These are phyloP conservation scores for Neoarthrinium moseri DNA, from an alignment of 2,329 filamentous ascomycete genomes.

Conservation along the genomic window DNA sequence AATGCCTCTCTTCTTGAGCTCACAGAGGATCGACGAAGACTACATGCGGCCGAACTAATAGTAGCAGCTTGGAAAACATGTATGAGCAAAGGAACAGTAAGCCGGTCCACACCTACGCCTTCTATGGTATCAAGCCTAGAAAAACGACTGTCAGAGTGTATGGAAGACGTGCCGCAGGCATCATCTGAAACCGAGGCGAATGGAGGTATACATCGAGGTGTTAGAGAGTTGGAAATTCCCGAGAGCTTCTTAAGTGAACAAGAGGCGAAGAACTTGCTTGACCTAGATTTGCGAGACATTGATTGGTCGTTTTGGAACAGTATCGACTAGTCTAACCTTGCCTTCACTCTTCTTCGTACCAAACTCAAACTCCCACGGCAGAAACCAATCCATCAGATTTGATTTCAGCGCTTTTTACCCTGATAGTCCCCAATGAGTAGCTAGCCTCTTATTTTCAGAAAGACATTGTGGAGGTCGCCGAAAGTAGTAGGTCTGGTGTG, in stretches of 20 bases:
- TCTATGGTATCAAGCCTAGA: background rate
- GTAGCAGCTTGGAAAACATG: slow-evolving; percentile 1
- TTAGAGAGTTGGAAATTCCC: background rate
- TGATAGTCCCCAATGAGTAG: too few species aligned
- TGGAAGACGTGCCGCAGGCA: background rate
- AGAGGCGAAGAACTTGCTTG: background rate
- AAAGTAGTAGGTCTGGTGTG: too few species aligned
- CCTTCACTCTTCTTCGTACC: too few species aligned
- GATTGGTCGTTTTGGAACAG: slow-evolving; percentile 3
- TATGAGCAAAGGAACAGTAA: background rate
- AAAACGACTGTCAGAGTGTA: background rate
- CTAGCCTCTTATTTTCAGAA: too few species aligned
- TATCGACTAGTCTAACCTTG: background rate
- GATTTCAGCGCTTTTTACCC: too few species aligned
- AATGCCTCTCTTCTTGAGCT: background rate
- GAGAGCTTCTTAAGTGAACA: background rate
- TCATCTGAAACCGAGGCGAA: background rate
- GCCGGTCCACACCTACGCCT: background rate
- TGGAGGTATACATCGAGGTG: background rate
- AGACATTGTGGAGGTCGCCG: too few species aligned
- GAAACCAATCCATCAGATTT: too few species aligned
- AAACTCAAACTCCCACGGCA: too few species aligned
- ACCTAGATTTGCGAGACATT: background rate
- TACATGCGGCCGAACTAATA: background rate
- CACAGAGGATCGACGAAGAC: background rate